Conservation (phyloP, 305 asterid species). For the Fraxinus xanthoxyloides region DNA sequence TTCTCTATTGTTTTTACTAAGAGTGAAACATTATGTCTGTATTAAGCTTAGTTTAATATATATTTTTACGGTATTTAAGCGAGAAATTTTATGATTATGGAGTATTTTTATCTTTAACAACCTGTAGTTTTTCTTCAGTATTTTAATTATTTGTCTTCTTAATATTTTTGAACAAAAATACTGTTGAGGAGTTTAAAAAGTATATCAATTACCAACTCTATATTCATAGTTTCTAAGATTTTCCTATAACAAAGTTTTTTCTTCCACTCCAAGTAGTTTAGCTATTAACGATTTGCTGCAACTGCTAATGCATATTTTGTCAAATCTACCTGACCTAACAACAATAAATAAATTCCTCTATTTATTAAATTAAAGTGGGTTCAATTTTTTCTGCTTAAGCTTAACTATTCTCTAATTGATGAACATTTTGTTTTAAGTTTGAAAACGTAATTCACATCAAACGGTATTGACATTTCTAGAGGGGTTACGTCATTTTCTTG, state of each 20-base stretch:
- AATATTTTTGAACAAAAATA: too few species aligned
- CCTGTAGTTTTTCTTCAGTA: too few species aligned
- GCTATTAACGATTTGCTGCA: neutral
- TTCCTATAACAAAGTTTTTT: neutral
- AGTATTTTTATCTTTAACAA: too few species aligned
- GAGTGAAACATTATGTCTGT: too few species aligned
- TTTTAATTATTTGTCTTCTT: too few species aligned
- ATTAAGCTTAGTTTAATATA: too few species aligned
- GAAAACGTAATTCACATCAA: neutral
- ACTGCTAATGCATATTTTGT: neutral
- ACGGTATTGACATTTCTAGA: neutral
- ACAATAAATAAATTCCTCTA: neutral
- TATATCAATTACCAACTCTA: too few species aligned
- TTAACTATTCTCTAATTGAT: too few species aligned
- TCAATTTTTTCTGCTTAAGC: neutral
- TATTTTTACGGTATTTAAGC: neutral
- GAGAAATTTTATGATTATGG: too few species aligned
- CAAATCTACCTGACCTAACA: neutral
- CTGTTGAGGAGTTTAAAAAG: too few species aligned
- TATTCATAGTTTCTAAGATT: neutral
- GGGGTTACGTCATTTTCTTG: neutral
- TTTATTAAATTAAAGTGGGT: neutral
- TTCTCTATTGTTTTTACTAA: too few species aligned
- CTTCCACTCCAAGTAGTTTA: neutral
- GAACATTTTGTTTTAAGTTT: too few species aligned